Base-by-base conservation (phyloP, 148 eudicot genomes). In the Talinum fruticosum region DNA sequence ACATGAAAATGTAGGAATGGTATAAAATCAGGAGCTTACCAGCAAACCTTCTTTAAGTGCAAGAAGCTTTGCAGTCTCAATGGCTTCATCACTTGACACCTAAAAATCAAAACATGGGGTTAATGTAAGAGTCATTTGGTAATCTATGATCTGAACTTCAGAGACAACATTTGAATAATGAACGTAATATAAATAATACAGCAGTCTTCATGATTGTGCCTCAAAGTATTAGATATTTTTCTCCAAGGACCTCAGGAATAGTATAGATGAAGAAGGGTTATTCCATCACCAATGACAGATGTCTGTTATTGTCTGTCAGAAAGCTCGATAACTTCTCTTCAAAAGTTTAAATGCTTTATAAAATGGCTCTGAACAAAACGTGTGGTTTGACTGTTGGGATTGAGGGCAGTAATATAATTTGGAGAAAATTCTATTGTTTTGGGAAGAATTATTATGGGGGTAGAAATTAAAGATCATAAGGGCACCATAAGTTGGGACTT, bases 11-110 rank as follows among this genome's bases (percentile, higher is more conserved):
- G 23, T 12, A n/a, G 23, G 19, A 41, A 16, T 28, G 5, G 15
- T 0, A 68, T 7, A 68, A 2, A n/a, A 6, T 68, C 6, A 13
- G n/a, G 23, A 51, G 59, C 85, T 74, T 78, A 88, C 91, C 88
- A 88, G 75, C 75, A 88, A 85, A 69, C 91, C 91, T 88, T 88
- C 84, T 81, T 82, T 82, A 1, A 79, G 66, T 66, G 85, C 85
- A 37, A 87, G 88, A 76, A 82, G 86, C 80, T 78, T 86, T 26
- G 88, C 79, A 71, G 82, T 76, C 73, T 74, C 74, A 34, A 80
- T 67, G 61, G 85, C 76, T 77, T 79, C 83, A 59, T 81, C 78
- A 45, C 79, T 69, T 26, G 80, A 54, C 64, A 84, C 36, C 85
- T 82, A 67, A 47, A 28, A 32, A 0, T 59, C 64, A 23, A 8